Evolutionary conservation across 176 grass and related monocot genomes (phyloP), one percentile per base, ranked within the genome.

Genomic region (Musa schizocarpa): DNA sequence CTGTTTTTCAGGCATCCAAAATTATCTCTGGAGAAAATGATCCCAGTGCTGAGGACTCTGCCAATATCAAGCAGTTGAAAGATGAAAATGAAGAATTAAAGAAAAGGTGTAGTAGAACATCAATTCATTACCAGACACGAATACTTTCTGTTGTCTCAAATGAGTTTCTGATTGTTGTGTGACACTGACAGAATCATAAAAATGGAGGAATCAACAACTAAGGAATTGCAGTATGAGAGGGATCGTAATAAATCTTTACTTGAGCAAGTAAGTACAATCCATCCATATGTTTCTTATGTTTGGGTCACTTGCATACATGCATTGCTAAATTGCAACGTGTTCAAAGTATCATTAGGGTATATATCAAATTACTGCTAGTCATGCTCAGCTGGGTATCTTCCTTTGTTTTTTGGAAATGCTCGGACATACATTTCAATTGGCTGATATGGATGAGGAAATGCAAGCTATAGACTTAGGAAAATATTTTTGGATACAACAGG

Each of bases 61-160:
- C 71, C 70, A 58, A 84, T 78, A 83, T 94, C 79, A 83, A 86
- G 73, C 9, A 89, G 76, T 74, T 98, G 68, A 91, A 79, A 83
- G 88, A 86, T 82, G 88, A 93, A 87, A 94, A 94, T 54, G 72
- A 74, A 23, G 82, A 72, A 56, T 80, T 98, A 61, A 85, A 94
- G 79, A 86, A 91, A 83, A 94, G 88, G 94, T 93, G 2, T 52
- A 23, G 9, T n/a, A 13, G 22, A 61, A 63, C 50, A 76, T 63
- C 9, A 9, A 16, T 51, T 24, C 11, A 64, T 24, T 50, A 51
- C 19, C 17, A 21, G 16, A 3, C 43, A 21, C 20, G 43, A 25
- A n/a, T 16, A 13, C 20, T 65, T 24, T 56, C 26, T 74, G 23
- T 29, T 74, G 13, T 54, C 24, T 56, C 11, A 13, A 51, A 57